phyloP scores from a whole-genome alignment of 768 basidiomycete species.

The Termitomyces sp. region DNA sequence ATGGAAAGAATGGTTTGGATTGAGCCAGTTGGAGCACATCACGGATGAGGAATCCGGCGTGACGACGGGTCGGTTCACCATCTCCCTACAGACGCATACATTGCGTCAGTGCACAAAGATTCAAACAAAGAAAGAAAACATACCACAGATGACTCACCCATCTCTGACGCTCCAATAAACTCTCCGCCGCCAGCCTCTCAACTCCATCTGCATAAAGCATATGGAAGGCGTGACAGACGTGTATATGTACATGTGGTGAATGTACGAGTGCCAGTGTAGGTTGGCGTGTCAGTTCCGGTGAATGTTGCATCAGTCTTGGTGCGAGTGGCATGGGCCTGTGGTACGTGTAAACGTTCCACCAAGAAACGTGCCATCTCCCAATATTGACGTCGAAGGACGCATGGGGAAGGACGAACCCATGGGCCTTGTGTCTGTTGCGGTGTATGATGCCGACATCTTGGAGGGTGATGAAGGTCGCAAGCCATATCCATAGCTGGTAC shows the following conservation, averaged over 20 bases:
- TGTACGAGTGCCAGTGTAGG: constrained; percentile 24
- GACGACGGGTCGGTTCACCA: constrained; percentile 52
- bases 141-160: constrained; percentile 93
- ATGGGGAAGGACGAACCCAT: constrained; percentile 31
- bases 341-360: constrained; percentile 16
- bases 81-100: constrained; percentile 50
- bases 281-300: neutral
- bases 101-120: neutral
- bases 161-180: constrained; percentile 75
- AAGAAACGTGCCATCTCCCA: constrained; percentile 19
- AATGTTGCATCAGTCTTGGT: constrained; percentile 19
- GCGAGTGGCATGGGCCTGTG: constrained; percentile 18
- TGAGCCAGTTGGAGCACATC: constrained; percentile 47
- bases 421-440: constrained; percentile 25
- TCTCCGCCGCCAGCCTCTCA: constrained; percentile 86
- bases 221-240: constrained; percentile 62
- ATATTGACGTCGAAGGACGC: constrained; percentile 17
- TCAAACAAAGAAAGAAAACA: constrained; percentile 19
- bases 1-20: constrained; percentile 67
- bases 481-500: constrained; percentile 27
- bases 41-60: constrained; percentile 43
- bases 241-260: constrained; percentile 21
- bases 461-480: constrained; percentile 43
- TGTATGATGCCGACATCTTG: constrained; percentile 35
- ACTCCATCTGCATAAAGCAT: constrained; percentile 87